phyloP scores from a whole-genome alignment of 352 stramenopile species.

The Bremia lactucae region DNA sequence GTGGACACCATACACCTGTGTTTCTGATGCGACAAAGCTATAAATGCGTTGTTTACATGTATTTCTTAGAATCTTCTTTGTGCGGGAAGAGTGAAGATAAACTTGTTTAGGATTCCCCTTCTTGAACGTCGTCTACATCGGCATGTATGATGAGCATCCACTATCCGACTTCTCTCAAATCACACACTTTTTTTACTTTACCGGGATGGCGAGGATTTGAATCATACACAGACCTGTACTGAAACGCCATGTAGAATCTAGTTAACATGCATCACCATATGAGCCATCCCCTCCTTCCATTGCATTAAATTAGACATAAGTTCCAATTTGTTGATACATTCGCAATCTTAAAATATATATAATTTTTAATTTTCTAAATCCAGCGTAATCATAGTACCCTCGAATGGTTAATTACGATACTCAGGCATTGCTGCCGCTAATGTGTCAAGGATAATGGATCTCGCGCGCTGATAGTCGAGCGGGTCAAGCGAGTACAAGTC shows the following conservation, averaged over 20 bases:
- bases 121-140: conserved; percentile 60
- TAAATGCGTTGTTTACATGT: conserved; percentile 11
- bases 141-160: conserved; percentile 72
- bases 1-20: conserved; percentile 82
- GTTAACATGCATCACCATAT: conserved; percentile 89
- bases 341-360: not conserved
- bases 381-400: too few relatives aligned
- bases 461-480: conserved; percentile 49
- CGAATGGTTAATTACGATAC: too few relatives aligned
- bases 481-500: conserved; percentile 69
- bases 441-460: conserved; percentile 51
- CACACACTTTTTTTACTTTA: conserved; percentile 3
- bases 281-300: conserved; percentile 24
- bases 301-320: conserved; percentile 56
- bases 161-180: conserved; percentile 19
- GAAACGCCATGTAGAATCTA: conserved; percentile 69
- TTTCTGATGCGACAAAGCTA: conserved; percentile 69
- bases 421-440: conserved; percentile 28
- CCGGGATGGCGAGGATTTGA: conserved; percentile 65
- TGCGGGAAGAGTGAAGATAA: conserved; percentile 52
- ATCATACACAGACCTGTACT: conserved; percentile 85
- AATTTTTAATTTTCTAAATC: not conserved
- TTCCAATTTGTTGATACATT: conserved; percentile 49
- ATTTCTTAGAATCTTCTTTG: not conserved
- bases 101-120: conserved; percentile 81